Evolutionary conservation across 257 asterid genomes (phyloP).

Genomic region (Petunia secreta): DNA sequence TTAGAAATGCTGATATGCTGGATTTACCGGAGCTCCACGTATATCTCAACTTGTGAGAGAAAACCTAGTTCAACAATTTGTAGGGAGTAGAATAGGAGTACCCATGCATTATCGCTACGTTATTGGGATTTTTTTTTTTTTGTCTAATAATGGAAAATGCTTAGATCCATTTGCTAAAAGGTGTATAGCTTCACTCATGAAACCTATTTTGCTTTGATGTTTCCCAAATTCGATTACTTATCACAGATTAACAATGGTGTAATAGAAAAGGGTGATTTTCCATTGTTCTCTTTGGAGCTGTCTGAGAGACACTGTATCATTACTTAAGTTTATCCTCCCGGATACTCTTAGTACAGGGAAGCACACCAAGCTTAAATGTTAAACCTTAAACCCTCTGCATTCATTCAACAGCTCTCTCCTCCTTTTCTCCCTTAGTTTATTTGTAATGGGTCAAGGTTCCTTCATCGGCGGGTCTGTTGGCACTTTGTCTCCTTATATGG

Average conservation of each 20-base stretch:
- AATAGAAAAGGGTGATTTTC: neutral
- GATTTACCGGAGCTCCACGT: neutral
- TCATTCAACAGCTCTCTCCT: neutral
- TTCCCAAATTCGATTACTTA: neutral
- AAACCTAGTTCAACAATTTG: constrained; percentile 15
- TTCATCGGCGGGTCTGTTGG: too few species aligned
- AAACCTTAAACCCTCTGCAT: neutral
- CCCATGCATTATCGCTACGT: neutral
- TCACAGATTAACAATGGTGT: neutral
- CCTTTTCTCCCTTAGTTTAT: neutral
- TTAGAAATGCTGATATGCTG: neutral
- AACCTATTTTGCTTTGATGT: neutral
- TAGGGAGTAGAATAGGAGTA: constrained; percentile 4
- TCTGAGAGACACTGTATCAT: neutral
- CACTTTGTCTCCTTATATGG: too few species aligned
- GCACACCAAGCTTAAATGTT: neutral
- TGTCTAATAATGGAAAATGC: neutral
- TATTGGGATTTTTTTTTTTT: neutral
- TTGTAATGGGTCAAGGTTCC: neutral
- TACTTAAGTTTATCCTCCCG: neutral
- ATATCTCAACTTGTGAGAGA: constrained; percentile 7
- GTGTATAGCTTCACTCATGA: neutral
- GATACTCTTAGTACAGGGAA: neutral
- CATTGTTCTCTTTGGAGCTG: neutral
- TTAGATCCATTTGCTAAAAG: constrained; percentile 1